phyloP scores from a whole-genome alignment of 2,329 filamentous ascomycete species.

The Trichoderma oligosporum region DNA sequence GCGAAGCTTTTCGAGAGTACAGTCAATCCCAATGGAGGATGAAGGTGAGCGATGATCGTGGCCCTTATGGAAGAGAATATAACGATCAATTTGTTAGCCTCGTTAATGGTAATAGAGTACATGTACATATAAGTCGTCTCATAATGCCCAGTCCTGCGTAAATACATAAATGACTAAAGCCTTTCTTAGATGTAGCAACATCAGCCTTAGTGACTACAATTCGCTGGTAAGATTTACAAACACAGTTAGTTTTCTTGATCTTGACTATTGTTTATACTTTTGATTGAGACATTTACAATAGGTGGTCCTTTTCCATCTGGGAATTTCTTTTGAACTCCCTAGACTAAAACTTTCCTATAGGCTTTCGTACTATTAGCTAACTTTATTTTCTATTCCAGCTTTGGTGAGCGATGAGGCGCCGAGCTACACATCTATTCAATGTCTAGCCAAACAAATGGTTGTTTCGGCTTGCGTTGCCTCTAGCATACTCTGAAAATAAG shows the following conservation, averaged over 20 bases:
- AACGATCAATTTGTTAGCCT: not conserved
- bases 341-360: not conserved
- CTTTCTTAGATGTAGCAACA: no score
- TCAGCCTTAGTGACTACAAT: no score
- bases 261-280: no score
- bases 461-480: no score
- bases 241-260: no score
- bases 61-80: constrained; percentile 12
- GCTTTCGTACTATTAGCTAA: not conserved
- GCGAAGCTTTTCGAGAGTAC: not conserved
- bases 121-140: not conserved
- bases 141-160: no score
- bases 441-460: not conserved
- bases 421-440: not conserved
- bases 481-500: no score
- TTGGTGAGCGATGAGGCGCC: constrained; percentile 1
- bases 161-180: no score
- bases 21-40: not conserved
- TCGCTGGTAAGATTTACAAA: no score
- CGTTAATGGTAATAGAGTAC: not conserved
- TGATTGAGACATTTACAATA: not conserved
- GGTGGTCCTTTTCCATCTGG: not conserved
- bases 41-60: not conserved
- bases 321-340: not conserved
- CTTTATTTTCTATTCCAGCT: not conserved